Conservation (phyloP, 164 flowering plant species). For the Brasenia schreberi region DNA sequence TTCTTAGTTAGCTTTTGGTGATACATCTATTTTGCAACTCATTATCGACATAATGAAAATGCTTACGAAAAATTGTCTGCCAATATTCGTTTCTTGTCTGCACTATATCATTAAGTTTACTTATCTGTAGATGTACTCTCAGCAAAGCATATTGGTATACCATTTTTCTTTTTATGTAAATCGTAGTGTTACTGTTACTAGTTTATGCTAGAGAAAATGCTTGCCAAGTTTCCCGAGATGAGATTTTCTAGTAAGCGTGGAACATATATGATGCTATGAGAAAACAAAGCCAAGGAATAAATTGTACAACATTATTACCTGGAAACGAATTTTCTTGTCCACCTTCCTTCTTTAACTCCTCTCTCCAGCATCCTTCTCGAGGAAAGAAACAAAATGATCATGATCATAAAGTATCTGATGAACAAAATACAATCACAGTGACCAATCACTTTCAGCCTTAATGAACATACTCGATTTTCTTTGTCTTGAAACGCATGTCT, state of each 20-base stretch:
- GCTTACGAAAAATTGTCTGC: background rate
- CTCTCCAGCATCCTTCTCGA: slow-evolving; percentile 68
- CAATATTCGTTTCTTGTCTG: background rate
- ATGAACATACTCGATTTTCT: slow-evolving; percentile 71
- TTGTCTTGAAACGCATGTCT: slow-evolving; percentile 85
- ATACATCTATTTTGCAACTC: background rate
- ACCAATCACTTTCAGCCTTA: slow-evolving; percentile 1
- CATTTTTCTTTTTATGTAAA: background rate
- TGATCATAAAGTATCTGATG: background rate
- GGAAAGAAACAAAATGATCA: slow-evolving; percentile 2
- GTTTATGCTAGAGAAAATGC: background rate
- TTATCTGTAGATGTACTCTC: background rate
- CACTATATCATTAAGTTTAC: background rate
- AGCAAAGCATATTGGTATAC: background rate
- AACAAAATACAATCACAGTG: background rate
- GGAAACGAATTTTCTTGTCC: slow-evolving; percentile 75
- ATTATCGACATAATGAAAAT: background rate
- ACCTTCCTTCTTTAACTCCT: slow-evolving; percentile 72
- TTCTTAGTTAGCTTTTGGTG: too few species aligned
- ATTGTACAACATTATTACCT: slow-evolving; percentile 27
- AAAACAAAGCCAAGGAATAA: background rate
- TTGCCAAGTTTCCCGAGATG: background rate
- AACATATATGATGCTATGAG: background rate
- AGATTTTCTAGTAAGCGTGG: background rate
- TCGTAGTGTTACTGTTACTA: too few species aligned